Conservation (phyloP, 1,284 basidiomycete genomes). For the Cutaneotrichosporon cutaneum region DNA sequence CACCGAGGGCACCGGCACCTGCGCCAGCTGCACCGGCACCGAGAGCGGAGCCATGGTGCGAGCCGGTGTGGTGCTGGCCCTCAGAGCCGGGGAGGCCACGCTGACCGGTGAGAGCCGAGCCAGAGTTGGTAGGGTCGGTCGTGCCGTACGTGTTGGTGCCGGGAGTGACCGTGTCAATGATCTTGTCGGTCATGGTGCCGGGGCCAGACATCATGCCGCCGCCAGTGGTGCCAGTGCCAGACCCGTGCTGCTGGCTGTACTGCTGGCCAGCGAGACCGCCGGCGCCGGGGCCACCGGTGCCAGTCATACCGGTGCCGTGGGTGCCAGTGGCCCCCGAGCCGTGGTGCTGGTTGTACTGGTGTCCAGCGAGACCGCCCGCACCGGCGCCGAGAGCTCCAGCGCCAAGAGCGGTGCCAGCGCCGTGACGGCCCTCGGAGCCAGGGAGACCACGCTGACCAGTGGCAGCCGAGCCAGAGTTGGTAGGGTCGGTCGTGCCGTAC, state of each 20-base stretch:
- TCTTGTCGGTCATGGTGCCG: neutral
- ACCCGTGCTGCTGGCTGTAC: neutral
- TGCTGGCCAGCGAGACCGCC: conserved; percentile 6
- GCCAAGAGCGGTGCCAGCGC: neutral
- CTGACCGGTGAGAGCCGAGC: neutral
- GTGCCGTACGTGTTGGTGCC: neutral
- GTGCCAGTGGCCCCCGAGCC: neutral
- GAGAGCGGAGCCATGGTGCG: neutral
- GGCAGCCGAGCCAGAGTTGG: neutral
- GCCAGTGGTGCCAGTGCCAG: neutral
- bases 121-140: neutral
- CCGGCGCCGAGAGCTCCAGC: neutral
- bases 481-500: neutral
- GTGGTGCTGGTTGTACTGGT: conserved; percentile 10
- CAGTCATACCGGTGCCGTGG: neutral
- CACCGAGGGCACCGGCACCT: conserved; percentile 3
- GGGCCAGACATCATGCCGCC: too few species aligned
- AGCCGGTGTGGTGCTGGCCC: neutral
- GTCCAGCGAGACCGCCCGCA: neutral
- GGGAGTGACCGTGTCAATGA: conserved; percentile 1
- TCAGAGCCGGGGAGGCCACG: neutral
- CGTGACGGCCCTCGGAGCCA: neutral
- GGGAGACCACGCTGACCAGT: neutral
- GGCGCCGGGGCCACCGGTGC: neutral
- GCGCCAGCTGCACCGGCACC: neutral